A percentile compares a stretch with the other conserved stretches of the same genome.
Conservation (phyloP, 257 asterid species). For the Voacanga thouarsii region DNA sequence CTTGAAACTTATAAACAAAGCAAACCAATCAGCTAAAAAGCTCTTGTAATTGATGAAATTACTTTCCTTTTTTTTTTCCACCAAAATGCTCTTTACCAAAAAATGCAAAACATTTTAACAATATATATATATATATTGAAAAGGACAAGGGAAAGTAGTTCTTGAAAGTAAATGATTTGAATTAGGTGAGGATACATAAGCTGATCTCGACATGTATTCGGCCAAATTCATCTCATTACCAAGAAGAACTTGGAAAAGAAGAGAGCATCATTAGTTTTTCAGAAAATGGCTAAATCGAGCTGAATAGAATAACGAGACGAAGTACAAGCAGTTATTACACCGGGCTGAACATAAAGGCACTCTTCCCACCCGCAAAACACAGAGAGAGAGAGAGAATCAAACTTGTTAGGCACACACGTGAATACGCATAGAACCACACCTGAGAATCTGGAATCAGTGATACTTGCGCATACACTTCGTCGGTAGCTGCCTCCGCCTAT, state of each 20-base stretch:
- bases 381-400: background rate
- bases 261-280: background rate
- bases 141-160: background rate
- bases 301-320: background rate
- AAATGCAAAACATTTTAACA: background rate
- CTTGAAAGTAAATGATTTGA: background rate
- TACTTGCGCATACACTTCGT: slow-evolving; percentile 90
- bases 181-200: background rate
- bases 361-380: background rate
- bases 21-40: background rate
- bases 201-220: background rate
- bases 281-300: background rate
- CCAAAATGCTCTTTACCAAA: background rate
- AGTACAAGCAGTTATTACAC: background rate
- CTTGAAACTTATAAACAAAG: background rate
- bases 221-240: background rate
- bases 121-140: too few species aligned
- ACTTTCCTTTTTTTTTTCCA: too few species aligned
- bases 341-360: background rate
- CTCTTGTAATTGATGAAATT: background rate
- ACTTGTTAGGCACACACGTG: background rate
- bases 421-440: slow-evolving; percentile 36
- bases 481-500: slow-evolving; percentile 82
- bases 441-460: slow-evolving; percentile 73
- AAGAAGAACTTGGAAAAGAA: background rate